Evolutionary conservation across 1,284 basidiomycete genomes (phyloP).

Genomic region (Megacollybia platyphylla): DNA sequence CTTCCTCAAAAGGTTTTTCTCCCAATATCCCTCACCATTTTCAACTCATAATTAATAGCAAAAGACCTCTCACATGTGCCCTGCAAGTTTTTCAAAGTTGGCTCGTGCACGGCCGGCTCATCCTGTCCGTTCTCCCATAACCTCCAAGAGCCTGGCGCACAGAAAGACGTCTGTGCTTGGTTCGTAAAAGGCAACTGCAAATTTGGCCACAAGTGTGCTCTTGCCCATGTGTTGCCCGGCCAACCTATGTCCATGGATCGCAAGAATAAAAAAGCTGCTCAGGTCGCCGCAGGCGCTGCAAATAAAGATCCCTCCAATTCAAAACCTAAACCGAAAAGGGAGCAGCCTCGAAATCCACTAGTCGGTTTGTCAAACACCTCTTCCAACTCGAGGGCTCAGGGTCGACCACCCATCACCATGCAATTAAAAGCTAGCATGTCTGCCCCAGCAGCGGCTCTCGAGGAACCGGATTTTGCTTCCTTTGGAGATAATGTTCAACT

Average conservation of each 20-base stretch:
- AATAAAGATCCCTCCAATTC: constrained; percentile 19
- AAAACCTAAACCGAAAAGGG: constrained; percentile 26
- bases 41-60: constrained; percentile 23
- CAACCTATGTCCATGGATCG: constrained; percentile 94
- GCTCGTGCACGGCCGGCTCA: constrained; percentile 87
- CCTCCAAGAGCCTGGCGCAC: constrained; percentile 55
- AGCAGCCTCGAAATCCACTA: constrained; percentile 13
- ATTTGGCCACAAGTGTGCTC: constrained; percentile 94
- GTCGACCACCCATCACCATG: constrained; percentile 49
- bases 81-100: constrained; percentile 95
- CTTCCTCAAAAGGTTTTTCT: neutral
- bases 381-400: constrained; percentile 32
- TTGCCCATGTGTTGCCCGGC: constrained; percentile 89
- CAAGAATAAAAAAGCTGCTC: constrained; percentile 96
- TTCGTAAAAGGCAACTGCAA: constrained; percentile 94
- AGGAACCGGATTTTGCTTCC: constrained; percentile 64
- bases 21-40: neutral
- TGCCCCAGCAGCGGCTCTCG: constrained; percentile 64
- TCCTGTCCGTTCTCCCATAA: constrained; percentile 91
- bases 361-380: constrained; percentile 29
- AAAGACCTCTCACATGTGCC: constrained; percentile 94
- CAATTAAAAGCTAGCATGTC: constrained; percentile 59
- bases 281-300: constrained; percentile 45
- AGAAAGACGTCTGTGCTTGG: constrained; percentile 92
- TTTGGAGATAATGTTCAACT: constrained; percentile 49